Base-by-base conservation (phyloP, 2,329 filamentous ascomycete genomes). In the Colletotrichum shisoi region DNA sequence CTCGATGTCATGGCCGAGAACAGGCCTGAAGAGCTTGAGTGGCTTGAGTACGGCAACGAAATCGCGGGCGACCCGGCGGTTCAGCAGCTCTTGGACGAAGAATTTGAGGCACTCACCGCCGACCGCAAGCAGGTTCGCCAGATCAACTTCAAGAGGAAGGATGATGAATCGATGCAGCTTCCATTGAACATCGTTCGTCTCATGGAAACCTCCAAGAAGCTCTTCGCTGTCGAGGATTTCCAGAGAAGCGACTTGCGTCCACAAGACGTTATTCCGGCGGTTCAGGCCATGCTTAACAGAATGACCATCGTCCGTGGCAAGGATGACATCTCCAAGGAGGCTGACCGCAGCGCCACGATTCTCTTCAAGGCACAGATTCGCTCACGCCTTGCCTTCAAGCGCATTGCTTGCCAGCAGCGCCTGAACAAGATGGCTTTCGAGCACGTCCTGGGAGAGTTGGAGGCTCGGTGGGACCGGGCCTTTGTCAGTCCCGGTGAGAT, bases 401-500 rank as follows among this genome's bases (percentile, higher is more conserved):
- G 93, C 68, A 84, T 99, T 68, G 94, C 96, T 52, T 89, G 92
- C 62, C 87, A 93, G 72, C 90, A 97, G 75, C 90, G 90, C 13
- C 81, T 99, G 71, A 96, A 92, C 81, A 95, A 93, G 78, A 85
- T 97, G 70, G 94, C 95, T 1, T 94, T 99, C 74, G 91, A 95
- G 69, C 94, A 97, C 75, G 88, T 99, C 53, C 79, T 99, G 45
- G 95, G 95, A 71, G 94, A 97, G 73, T 83, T 99, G 46, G 92
- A 96, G 80, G 93, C 87, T 75, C 88, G 93, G 69, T 99, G 96
- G 86, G 87, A 91, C 42, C 90, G 91, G 73, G 88, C 94, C 53
- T 88, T 91, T 72, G 94, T 97, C 69, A 92, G 89, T 73, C 94
- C 95, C 54, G 95, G 96, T 76, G 96, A 99, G 78, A 99, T 99